Conservation (phyloP, 2,329 filamentous ascomycete species). For the Curvularia sp. region DNA sequence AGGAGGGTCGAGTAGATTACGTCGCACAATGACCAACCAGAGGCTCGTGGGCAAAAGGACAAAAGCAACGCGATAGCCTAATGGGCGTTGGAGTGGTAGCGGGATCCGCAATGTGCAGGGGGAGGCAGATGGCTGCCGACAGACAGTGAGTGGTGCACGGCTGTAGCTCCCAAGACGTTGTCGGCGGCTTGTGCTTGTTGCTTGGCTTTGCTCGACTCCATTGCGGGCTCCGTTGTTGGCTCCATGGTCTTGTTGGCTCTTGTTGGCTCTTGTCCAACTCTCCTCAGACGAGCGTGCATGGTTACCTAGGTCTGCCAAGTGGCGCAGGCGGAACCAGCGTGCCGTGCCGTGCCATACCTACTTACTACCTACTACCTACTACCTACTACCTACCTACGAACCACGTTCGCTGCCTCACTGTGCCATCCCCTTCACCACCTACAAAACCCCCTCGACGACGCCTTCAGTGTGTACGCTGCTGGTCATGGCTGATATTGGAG, state of each 20-base stretch:
- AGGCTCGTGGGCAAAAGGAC: background rate
- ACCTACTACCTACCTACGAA: too few species aligned
- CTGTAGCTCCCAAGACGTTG: too few species aligned
- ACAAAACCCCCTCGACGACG: background rate
- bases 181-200: background rate
- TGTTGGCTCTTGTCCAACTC: too few species aligned
- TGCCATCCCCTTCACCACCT: background rate
- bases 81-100: background rate
- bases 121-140: background rate
- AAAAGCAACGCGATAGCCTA: background rate
- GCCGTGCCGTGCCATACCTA: conserved; percentile 2
- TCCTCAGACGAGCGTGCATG: background rate
- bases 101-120: background rate
- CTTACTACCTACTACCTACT: too few species aligned
- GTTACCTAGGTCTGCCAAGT: background rate
- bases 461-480: background rate
- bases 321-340: conserved; percentile 1
- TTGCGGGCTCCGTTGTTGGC: too few species aligned
- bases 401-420: too few species aligned
- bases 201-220: background rate
- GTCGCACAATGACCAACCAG: background rate
- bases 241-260: too few species aligned
- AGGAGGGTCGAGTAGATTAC: conserved; percentile 1
- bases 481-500: conserved; percentile 27
- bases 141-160: background rate